A percentile compares a stretch with the other conserved stretches of the same genome.
Evolutionary conservation across 2,329 filamentous ascomycete genomes (phyloP).

Genomic region (Neospermospora avenae): DNA sequence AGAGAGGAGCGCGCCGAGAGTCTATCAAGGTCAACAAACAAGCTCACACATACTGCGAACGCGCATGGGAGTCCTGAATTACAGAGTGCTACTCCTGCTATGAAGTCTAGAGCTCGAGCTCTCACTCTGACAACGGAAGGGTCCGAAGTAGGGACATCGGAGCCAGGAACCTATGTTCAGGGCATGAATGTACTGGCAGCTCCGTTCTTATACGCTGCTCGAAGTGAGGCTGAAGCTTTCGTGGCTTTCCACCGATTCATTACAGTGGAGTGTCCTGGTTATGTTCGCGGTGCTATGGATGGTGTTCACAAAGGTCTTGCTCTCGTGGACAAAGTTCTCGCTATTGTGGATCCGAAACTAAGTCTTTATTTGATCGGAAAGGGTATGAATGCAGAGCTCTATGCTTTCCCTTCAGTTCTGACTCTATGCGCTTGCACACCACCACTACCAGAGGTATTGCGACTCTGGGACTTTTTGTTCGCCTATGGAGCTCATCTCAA

Average conservation of each 20-base stretch:
- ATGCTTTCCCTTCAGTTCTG: conserved; percentile 91
- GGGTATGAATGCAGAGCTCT: conserved; percentile 87
- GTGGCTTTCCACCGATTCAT: conserved; percentile 85
- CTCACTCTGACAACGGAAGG: conserved; percentile 61
- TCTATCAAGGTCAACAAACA: conserved; percentile 13
- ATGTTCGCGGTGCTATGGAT: conserved; percentile 94
- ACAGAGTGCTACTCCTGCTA: conserved; percentile 24
- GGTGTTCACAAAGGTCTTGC: conserved; percentile 90
- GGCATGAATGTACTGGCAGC: conserved; percentile 98
- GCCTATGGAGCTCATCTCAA: conserved; percentile 95
- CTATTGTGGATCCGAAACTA: conserved; percentile 86
- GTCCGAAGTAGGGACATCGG: conserved; percentile 56
- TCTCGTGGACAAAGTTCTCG: conserved; percentile 86
- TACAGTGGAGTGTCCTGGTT: conserved; percentile 84
- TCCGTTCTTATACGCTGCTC: conserved; percentile 90
- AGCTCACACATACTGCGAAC: conserved; percentile 24
- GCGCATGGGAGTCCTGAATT: conserved; percentile 32
- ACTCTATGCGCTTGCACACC: conserved; percentile 96
- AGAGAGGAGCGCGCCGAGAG: conserved; percentile 42
- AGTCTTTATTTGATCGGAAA: conserved; percentile 81
- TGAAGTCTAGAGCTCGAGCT: conserved; percentile 49
- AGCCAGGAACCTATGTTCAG: conserved; percentile 89
- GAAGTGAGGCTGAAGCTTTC: conserved; percentile 93
- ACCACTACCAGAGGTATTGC: conserved; percentile 85
- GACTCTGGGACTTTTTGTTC: conserved; percentile 96